Evolutionary conservation across 495 filamentous ascomycete species (phyloP), one percentile per base, ranked within the genome.

Genomic region (Penicillium roqueforti): DNA sequence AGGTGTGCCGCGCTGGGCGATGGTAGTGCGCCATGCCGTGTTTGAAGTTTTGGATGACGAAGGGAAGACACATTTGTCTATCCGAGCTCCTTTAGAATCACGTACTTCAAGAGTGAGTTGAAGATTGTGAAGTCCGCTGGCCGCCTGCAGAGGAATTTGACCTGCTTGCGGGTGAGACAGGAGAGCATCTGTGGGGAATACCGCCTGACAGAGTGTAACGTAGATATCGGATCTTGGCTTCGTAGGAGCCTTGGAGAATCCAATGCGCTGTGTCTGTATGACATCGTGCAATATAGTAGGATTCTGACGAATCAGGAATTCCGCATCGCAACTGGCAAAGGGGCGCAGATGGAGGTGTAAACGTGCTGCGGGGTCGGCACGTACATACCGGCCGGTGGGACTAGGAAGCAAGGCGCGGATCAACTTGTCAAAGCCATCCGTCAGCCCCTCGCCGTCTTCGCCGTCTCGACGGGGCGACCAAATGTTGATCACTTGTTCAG

Each of bases 221-320:
- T 97, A 99, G 43, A 99, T 97, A 64, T 99, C 93, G 11, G 89
- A 95, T 56, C 93, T 75, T 8, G 89, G 79, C 60, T 88, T 88
- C 0, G 87, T 89, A 1, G 93, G 93, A 7, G 91, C 92, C 18
- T 91, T 91, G 3, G 93, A 86, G 70, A 99, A 99, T n/a, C 91
- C 92, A 61, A 96, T 91, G 67, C 92, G 91, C 56, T 79, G 82
- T 6, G 91, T 92, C 58, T 85, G 85, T 54, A 78, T 78, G 52
- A 97, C 81, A 38, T 85, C 83, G 49, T 95, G 88, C 32, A 97
- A 81, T 5, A 95, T 73, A 0, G 93, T 97, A 8, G 92, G 95
- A 13, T 92, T 97, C 41, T 85, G 81, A 54, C 85, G 85, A 53
- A 97, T 84, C 26, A 99, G 80, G 2, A 70, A 75, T 58, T 91